Base-by-base conservation (phyloP, 1,284 basidiomycete species). In the Sporisorium scitamineum region DNA sequence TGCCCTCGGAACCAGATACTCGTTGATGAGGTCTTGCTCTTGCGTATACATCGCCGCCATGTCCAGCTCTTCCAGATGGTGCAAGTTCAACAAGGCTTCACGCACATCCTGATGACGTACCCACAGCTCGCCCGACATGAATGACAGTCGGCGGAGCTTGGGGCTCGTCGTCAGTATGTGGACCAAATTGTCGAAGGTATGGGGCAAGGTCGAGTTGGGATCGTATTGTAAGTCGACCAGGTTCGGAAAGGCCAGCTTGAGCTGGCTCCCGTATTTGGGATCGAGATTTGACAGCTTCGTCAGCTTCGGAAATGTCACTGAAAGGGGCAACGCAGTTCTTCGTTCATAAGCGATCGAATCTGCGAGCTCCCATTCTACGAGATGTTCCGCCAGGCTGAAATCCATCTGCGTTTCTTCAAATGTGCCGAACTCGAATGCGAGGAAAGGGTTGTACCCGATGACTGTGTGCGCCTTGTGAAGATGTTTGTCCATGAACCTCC, bases 71-170 rank as follows among this genome's bases (percentile, higher is more conserved):
- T 62, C 53, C 13, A 55, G 45, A 32, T 24, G 24, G 18, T 24
- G 44, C 26, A 62, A 37, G n/a, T 27, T 26, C 9, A 29, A 26
- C 45, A 62, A n/a, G 14, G 45, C 60, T 10, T 32, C 24, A 26
- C 54, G 34, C 24, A 55, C 1, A 5, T 50, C 27, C 20, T n/a
- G n/a, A n/a, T n/a, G n/a, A 24, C 24, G 18, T 11, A 5, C 14
- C 10, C 29, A 22, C 4, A 32, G 26, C 4, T 14, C 48, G 5
- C 20, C 16, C 22, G n/a, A 14, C 2, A 6, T 6, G n/a, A 32
- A 52, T 2, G 5, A 5, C 20, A 57, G 32, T 3, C 16, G 48
- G 41, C 44, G 50, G 39, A 60, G 39, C 48, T 31, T 42, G 7
- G 57, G 57, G 18, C 57, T 60, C 7, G 48, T 54, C 10, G 3